Base-by-base conservation (phyloP, 345 rosid species). In the Acer campestre region DNA sequence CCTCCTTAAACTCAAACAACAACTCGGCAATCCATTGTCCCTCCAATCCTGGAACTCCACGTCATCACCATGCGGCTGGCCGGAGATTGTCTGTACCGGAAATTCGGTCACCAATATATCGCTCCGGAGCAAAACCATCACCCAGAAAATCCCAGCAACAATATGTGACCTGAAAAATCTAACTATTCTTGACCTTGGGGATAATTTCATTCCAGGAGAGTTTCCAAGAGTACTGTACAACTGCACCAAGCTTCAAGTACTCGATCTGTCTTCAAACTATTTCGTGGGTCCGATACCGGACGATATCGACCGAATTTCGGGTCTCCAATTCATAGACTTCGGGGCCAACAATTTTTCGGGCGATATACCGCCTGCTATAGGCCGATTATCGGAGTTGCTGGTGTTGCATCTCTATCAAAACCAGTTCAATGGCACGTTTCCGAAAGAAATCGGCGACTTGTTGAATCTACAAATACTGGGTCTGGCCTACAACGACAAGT, bases 131-230 rank as follows among this genome's bases (percentile, higher is more conserved):
- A 83, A 80, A 59, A 75, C 68, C 82, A 91, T 95, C 79, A 82
- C 84, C 7, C 84, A 9, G 5, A n/a, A 64, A 12, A 69, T 95
- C 73, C 97, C 98, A 3, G 38, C 86, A 9, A 73, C 84, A 10
- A 83, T 96, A 13, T 94, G 99, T 53, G 83, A 89, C 82, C 90
- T 96, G 56, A 86, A 85, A 72, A 88, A 86, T 76, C 89, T 96
- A 14, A 67, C 81, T 5, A 1, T 0, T 1, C 89, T 96, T 1
- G 29, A 84, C 73, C 82, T 96, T 72, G 53, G 90, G 7, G 42
- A 0, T 5, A 96, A 96, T 67, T 75, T 0, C 59, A 90, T 96
- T 53, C 81, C 93, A 10, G 93, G 95, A 0, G 84, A 74, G 40
- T 94, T 94, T 68, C 99, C 98, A 10, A 82, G 20, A 6, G 35